Evolutionary conservation across 306 rosid genomes (phyloP).

Genomic region (Prunus davidiana): DNA sequence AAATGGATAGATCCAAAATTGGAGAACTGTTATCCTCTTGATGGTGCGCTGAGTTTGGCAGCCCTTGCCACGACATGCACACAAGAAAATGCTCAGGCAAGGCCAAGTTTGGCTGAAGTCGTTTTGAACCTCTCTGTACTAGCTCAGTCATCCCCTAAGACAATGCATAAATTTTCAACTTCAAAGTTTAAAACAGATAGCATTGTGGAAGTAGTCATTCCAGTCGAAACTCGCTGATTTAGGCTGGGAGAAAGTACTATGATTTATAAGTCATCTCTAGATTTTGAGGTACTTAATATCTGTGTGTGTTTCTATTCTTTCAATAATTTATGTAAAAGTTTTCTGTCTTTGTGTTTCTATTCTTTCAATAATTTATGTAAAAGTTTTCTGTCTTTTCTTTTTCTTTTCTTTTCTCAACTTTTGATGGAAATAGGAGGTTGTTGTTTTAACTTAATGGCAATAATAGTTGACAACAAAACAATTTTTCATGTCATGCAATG

Average conservation of each 20-base stretch:
- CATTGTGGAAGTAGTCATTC: conserved; percentile 14
- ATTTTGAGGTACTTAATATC: neutral
- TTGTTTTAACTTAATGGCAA: neutral
- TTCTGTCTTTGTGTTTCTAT: neutral
- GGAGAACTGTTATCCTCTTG: conserved; percentile 40
- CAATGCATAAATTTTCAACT: conserved; percentile 17
- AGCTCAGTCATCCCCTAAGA: conserved; percentile 19
- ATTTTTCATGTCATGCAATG: neutral
- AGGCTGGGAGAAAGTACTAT: neutral
- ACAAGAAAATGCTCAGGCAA: conserved; percentile 36
- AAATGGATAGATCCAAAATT: conserved; percentile 70
- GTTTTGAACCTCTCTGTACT: conserved; percentile 55
- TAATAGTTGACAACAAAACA: neutral
- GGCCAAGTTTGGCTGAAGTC: conserved; percentile 57
- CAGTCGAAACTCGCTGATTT: conserved; percentile 36
- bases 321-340: neutral
- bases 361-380: neutral
- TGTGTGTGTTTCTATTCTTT: neutral
- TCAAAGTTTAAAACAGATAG: conserved; percentile 17
- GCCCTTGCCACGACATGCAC: conserved; percentile 62
- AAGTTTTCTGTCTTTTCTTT: neutral
- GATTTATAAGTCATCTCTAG: neutral
- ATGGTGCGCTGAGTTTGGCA: conserved; percentile 62
- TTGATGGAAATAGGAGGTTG: too few species aligned
- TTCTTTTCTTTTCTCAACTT: too few species aligned